Percentiles rank a stretch among this genome's conserved stretches.
Conservation (phyloP, 192 early-diverging fungal species). For the Coemansia aciculifera region DNA sequence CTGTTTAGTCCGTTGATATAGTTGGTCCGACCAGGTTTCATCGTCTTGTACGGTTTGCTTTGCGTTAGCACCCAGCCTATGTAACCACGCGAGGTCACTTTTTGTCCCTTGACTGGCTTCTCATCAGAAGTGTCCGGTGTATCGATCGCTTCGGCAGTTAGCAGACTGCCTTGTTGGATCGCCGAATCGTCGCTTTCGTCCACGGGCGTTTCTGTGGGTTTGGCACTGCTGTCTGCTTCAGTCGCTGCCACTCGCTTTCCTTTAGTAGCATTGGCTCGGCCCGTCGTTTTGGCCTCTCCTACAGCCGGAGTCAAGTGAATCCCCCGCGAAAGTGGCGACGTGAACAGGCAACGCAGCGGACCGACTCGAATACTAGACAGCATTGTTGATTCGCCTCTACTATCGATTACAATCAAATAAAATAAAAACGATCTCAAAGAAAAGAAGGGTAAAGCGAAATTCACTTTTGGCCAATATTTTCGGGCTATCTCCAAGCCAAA, state of each 20-base stretch:
- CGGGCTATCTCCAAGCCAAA: background rate
- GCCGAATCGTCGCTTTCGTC: background rate
- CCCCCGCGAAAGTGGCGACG: conserved; percentile 15
- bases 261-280: background rate
- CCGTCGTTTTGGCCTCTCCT: conserved; percentile 3
- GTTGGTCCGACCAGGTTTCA: conserved; percentile 22
- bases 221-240: background rate
- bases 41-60: conserved; percentile 23
- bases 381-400: conserved; percentile 5
- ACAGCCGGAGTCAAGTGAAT: conserved; percentile 14
- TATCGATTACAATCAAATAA: background rate
- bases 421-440: conserved; percentile 2
- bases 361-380: conserved; percentile 20
- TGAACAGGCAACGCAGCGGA: conserved; percentile 8
- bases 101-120: background rate
- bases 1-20: conserved; percentile 24
- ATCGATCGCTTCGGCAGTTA: background rate
- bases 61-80: conserved; percentile 30
- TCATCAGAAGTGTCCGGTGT: background rate
- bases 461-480: background rate
- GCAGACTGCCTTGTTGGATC: conserved; percentile 2
- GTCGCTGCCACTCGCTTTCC: background rate
- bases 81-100: conserved; percentile 27
- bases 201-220: background rate
- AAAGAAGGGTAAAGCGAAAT: background rate